Evolutionary conservation across 176 grass and related monocot genomes (phyloP).

Genomic region (Puya raimondii): DNA sequence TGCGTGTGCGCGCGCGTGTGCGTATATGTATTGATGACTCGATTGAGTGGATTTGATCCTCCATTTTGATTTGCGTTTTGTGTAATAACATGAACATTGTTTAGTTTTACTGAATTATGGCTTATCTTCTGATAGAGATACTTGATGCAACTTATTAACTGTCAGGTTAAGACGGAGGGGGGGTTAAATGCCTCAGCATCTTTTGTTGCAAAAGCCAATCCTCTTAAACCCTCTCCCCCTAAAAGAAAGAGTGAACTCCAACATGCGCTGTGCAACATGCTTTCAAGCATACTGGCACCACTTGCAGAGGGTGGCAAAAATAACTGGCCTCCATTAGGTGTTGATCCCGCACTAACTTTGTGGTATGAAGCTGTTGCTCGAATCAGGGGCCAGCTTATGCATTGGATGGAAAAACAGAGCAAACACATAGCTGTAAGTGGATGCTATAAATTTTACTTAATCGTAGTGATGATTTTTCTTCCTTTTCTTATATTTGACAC

Average conservation of each 20-base stretch:
- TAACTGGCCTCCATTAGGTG: conserved; percentile 83
- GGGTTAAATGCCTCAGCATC: conserved; percentile 89
- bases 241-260: conserved; percentile 98
- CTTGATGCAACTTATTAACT: conserved; percentile 9
- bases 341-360: conserved; percentile 74
- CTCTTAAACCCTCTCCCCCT: conserved; percentile 69
- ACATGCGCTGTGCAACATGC: conserved; percentile 97
- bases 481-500: background rate
- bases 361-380: conserved; percentile 89
- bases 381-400: conserved; percentile 81
- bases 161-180: conserved; percentile 80
- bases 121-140: background rate
- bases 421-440: conserved; percentile 92
- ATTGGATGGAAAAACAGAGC: conserved; percentile 98
- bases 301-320: conserved; percentile 82
- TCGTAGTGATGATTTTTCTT: background rate
- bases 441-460: conserved; percentile 18
- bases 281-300: conserved; percentile 88
- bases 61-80: no score
- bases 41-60: no score
- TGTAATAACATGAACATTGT: background rate
- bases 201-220: conserved; percentile 94
- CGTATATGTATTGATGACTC: no score
- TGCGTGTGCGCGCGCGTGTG: no score
- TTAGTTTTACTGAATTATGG: background rate